These are phyloP conservation scores for Butyriboletus appendiculatus DNA, from an alignment of 1,284 basidiomycete genomes.

Conservation along the genomic window DNA sequence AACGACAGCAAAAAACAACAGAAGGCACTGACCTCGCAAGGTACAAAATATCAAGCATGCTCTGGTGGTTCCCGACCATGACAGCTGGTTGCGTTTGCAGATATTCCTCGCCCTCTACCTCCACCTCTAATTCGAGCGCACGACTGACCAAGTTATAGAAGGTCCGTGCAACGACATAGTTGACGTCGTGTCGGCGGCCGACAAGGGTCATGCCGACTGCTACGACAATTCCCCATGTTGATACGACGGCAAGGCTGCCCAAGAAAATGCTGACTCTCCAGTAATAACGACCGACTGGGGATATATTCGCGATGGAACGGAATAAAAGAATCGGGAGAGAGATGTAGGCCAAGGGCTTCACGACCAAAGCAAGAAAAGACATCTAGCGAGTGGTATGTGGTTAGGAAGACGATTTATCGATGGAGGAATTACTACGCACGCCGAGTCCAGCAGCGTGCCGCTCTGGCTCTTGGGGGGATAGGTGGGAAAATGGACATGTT, in stretches of 20 bases:
- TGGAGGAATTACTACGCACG: constrained; percentile 21
- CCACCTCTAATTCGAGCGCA: constrained; percentile 69
- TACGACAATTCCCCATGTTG: constrained; percentile 75
- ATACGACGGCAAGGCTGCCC: constrained; percentile 72
- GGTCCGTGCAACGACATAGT: constrained; percentile 81
- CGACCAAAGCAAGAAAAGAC: constrained; percentile 57
- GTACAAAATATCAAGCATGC: constrained; percentile 85
- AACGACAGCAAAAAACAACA: background rate
- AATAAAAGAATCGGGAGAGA: constrained; percentile 68
- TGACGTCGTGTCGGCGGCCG: constrained; percentile 82
- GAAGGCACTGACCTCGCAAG: constrained; percentile 67
- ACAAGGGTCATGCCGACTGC: constrained; percentile 70
- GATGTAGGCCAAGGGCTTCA: constrained; percentile 72
- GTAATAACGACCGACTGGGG: constrained; percentile 67
- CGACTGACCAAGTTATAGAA: constrained; percentile 79
- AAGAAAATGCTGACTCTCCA: constrained; percentile 76
- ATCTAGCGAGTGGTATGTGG: constrained; percentile 38
- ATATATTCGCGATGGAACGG: constrained; percentile 55
- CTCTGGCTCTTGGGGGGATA: constrained; percentile 28
- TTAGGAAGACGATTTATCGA: constrained; percentile 13
- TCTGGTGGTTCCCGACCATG: constrained; percentile 92
- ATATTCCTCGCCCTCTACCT: constrained; percentile 87
- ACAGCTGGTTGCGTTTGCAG: constrained; percentile 70
- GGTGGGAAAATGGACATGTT: constrained; percentile 33
- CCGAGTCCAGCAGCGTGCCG: constrained; percentile 24